These are phyloP conservation scores for Paecilomyces niveus DNA, from an alignment of 2,329 filamentous ascomycete species.

Conservation along the genomic window DNA sequence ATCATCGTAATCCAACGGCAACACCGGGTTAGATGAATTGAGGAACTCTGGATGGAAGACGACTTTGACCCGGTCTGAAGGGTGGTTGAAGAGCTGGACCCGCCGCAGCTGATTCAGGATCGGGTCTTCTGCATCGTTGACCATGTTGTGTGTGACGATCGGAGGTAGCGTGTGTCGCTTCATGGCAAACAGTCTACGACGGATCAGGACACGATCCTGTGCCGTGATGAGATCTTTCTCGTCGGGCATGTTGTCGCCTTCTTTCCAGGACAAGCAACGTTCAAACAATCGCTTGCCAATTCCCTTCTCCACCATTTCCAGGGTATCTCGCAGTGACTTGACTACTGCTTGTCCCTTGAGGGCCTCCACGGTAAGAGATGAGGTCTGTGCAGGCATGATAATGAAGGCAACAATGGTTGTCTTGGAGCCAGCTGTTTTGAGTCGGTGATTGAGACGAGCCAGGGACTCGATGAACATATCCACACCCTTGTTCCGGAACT, in stretches of 20 bases:
- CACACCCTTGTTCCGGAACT: constrained; percentile 96
- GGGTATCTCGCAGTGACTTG: constrained; percentile 88
- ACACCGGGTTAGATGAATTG: constrained; percentile 88
- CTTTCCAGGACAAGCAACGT: constrained; percentile 88
- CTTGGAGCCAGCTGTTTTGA: constrained; percentile 79
- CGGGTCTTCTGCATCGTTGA: constrained; percentile 86
- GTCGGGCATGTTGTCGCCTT: constrained; percentile 86
- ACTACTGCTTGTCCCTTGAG: constrained; percentile 96
- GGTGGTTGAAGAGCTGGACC: constrained; percentile 95
- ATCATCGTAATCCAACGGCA: constrained; percentile 95
- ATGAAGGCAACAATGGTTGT: constrained; percentile 95
- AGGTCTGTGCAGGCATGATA: constrained; percentile 97
- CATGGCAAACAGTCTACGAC: constrained; percentile 91
- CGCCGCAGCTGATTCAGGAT: constrained; percentile 93
- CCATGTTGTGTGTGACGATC: constrained; percentile 98
- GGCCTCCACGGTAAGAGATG: constrained; percentile 88
- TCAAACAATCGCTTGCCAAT: constrained; percentile 94
- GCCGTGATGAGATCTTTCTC: constrained; percentile 92
- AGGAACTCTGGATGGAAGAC: constrained; percentile 98
- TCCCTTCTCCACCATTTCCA: constrained; percentile 84
- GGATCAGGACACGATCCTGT: constrained; percentile 86
- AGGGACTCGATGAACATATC: constrained; percentile 99
- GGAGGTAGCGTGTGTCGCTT: constrained; percentile 85
- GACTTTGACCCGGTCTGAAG: constrained; percentile 90
- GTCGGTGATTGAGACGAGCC: constrained; percentile 84